Base-by-base conservation (phyloP, 345 rosid genomes). In the Camelina neglecta region DNA sequence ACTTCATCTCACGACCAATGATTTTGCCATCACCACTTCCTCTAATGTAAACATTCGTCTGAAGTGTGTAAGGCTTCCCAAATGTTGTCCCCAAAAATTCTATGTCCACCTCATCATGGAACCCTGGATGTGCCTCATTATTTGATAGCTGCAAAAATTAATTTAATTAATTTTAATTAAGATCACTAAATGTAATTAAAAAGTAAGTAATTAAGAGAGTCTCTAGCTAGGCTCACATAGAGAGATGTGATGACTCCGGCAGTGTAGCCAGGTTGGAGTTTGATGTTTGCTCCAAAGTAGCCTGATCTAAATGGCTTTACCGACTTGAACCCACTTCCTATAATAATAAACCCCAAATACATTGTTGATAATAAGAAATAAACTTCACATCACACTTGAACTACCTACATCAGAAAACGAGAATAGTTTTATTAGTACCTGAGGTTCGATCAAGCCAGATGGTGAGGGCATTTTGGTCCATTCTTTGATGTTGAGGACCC, bases 191-290 rank as follows among this genome's bases (percentile, higher is more conserved):
- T n/a, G 24, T 50, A 39, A 50, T 41, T 31, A 36, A 29, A 31
- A 54, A 47, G 8, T 38, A 33, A 4, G 8, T 38, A 33, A 29
- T 51, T 7, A 51, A 76, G 45, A 59, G 53, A 21, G 47, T 64
- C 0, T 61, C 48, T 76, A 21, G 23, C 31, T 8, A 16, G 65
- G 55, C 98, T 87, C 73, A 92, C 98, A 80, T 95, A 92, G 69
- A 95, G 87, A 54, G 99, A 85, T 74, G 97, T 95, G 36, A 92
- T 92, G 57, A 95, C 99, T 60, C 99, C 99, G 2, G 98, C 99
- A 21, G 96, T 90, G 79, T 95, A 95, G 7, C 99, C 99, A 20
- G 94, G 84, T 38, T 95, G 99, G 59, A 95, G 88, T 80, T 86
- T 90, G 60, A 95, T 85, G 59, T 91, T 84, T 8, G 98, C 93